phyloP scores from a whole-genome alignment of 345 rosid species.

The Sapria himalayana region DNA sequence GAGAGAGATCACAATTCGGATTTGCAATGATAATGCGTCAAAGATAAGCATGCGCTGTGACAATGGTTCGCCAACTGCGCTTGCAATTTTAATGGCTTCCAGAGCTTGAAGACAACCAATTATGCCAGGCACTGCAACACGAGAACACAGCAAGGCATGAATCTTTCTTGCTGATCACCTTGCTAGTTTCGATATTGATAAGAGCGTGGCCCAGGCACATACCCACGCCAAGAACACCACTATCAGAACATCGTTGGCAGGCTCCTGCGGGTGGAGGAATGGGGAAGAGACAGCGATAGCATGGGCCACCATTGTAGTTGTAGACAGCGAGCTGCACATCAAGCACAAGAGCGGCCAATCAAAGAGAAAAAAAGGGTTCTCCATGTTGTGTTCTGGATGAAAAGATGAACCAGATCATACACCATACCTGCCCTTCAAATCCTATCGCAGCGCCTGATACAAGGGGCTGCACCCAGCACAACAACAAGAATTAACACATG shows the following conservation, averaged over 20 bases:
- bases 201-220: slow-evolving; percentile 4
- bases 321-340: slow-evolving; percentile 39
- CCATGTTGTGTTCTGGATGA: no score
- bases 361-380: background rate
- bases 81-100: slow-evolving; percentile 84
- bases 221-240: slow-evolving; percentile 87
- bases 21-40: slow-evolving; percentile 70
- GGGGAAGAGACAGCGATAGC: slow-evolving; percentile 74
- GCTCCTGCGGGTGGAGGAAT: slow-evolving; percentile 70
- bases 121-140: slow-evolving; percentile 60
- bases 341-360: no score
- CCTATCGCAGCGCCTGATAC: slow-evolving; percentile 98
- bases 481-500: slow-evolving; percentile 7
- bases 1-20: slow-evolving; percentile 80
- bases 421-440: slow-evolving; percentile 74
- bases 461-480: slow-evolving; percentile 42
- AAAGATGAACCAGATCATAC: no score
- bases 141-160: slow-evolving; percentile 1
- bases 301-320: slow-evolving; percentile 59
- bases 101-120: slow-evolving; percentile 93
- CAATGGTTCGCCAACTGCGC: slow-evolving; percentile 68
- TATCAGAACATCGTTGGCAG: slow-evolving; percentile 76
- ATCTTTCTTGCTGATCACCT: background rate
- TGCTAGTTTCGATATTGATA: no score
- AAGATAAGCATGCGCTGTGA: slow-evolving; percentile 75